Conservation (phyloP, 148 eudicot species). For the Camellia japonica region DNA sequence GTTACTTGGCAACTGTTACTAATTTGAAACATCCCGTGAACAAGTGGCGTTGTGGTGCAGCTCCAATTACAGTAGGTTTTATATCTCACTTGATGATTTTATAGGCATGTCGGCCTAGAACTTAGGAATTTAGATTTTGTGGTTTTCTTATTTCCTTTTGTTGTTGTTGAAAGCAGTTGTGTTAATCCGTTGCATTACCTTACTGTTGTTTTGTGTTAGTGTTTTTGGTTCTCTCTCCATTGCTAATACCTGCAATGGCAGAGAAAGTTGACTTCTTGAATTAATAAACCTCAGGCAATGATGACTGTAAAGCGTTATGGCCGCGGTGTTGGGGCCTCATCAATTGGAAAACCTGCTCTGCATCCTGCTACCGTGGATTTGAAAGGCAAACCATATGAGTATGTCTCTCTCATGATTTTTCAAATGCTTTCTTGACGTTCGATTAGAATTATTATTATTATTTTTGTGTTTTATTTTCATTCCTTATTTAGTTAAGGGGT, state of each 20-base stretch:
- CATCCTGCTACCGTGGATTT: constrained; percentile 91
- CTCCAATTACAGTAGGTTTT: constrained; percentile 80
- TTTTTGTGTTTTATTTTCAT: neutral
- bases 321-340: constrained; percentile 73
- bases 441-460: neutral
- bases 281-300: constrained; percentile 67
- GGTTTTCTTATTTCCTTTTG: neutral
- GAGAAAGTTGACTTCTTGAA: constrained; percentile 3
- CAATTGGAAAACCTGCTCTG: constrained; percentile 82
- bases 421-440: neutral
- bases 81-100: neutral
- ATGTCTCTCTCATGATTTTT: constrained; percentile 29
- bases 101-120: constrained; percentile 6
- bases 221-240: constrained; percentile 6
- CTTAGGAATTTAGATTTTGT: neutral
- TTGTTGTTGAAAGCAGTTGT: neutral
- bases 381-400: constrained; percentile 92
- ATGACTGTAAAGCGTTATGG: constrained; percentile 88
- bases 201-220: neutral
- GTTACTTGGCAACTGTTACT: constrained; percentile 89
- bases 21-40: constrained; percentile 84
- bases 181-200: neutral
- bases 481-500: neutral
- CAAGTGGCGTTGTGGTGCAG: constrained; percentile 99
- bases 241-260: neutral